phyloP scores from a whole-genome alignment of 805 yeast species.

The Saturnispora galanensis region DNA sequence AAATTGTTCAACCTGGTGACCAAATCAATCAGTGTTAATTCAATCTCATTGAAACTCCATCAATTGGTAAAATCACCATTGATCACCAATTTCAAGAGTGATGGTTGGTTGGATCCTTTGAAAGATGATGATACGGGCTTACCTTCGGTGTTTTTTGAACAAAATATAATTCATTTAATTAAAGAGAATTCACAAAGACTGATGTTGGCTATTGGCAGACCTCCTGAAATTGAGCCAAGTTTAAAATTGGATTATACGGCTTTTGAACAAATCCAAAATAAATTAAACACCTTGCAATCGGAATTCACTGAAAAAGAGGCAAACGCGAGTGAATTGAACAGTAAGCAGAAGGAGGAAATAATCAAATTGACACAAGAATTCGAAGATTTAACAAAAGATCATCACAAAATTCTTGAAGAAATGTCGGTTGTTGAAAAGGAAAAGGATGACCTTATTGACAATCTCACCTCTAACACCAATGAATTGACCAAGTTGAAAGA shows the following conservation, averaged over 20 bases:
- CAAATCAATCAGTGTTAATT: conserved; percentile 71
- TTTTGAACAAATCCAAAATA: conserved; percentile 36
- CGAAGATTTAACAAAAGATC: conserved; percentile 27
- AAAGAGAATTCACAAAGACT: conserved; percentile 63
- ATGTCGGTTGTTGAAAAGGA: conserved; percentile 26
- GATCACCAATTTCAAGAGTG: conserved; percentile 49
- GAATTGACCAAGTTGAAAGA: conserved; percentile 20
- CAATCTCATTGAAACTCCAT: conserved; percentile 60
- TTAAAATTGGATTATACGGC: conserved; percentile 55
- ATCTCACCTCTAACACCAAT: conserved; percentile 18
- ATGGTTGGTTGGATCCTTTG: conserved; percentile 37
- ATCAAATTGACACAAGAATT: conserved; percentile 18
- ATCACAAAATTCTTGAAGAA: conserved; percentile 18
- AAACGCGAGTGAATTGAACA: conserved; percentile 13
- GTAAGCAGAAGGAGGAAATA: conserved; percentile 18
- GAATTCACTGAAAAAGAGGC: conserved; percentile 15
- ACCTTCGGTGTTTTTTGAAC: conserved; percentile 71
- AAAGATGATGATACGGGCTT: conserved; percentile 70
- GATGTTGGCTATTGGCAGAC: conserved; percentile 58
- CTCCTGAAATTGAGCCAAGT: conserved; percentile 65
- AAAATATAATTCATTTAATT: conserved; percentile 51
- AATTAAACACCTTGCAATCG: conserved; percentile 17
- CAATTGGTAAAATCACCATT: conserved; percentile 55
- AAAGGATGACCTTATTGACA: conserved; percentile 19
- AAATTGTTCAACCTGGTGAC: conserved; percentile 54